Base-by-base conservation (phyloP, 2,329 filamentous ascomycete species). In the Arthroderma sp. region DNA sequence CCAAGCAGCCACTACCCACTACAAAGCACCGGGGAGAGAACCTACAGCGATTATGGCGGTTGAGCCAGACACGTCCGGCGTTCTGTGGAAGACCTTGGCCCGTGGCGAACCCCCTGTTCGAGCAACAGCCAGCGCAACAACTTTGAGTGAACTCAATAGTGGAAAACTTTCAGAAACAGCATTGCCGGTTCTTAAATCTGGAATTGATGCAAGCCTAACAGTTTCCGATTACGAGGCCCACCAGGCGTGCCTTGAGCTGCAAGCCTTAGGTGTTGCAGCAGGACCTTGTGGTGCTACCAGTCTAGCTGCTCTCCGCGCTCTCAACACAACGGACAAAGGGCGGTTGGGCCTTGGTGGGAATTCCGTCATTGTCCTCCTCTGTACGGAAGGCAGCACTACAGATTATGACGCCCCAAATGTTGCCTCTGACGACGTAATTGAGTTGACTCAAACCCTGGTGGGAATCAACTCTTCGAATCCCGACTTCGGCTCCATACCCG, bases 141-240 rank as follows among this genome's bases (percentile, higher is more conserved):
- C 84, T 52, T 86, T 86, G 81, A 71, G 73, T 33, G 83, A 82
- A 0, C 75, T 87, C 65, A 78, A 83, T 51, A 87, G 82, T 49
- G 81, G 81, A 0, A 83, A 78, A 0, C 68, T 83, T 0, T 83
- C 80, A 0, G 66, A 66, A 0, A 76, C 72, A 0, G 78, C 81
- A 0, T 87, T 80, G 79, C 68, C 75, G 0, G 56, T 76, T 0
- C 57, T 88, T 3, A 60, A 65, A 6, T 56, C 64, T 0, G 74
- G 78, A 0, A 69, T 85, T 0, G 76, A 83, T 61, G 74, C 71
- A 1, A 74, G 72, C 43, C 60, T 80, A 0, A 73, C 72, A 0
- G 69, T 87, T 0, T 75, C 72, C 0, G 81, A 84, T 50, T 57
- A 60, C 8, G 79, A 85, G 47, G 69, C 75, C 0, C 81, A 86